Evolutionary conservation across 108 stramenopile species (phyloP), one percentile per base, ranked within the genome.

Genomic region (Pinguiococcus pyrenoidosus): DNA sequence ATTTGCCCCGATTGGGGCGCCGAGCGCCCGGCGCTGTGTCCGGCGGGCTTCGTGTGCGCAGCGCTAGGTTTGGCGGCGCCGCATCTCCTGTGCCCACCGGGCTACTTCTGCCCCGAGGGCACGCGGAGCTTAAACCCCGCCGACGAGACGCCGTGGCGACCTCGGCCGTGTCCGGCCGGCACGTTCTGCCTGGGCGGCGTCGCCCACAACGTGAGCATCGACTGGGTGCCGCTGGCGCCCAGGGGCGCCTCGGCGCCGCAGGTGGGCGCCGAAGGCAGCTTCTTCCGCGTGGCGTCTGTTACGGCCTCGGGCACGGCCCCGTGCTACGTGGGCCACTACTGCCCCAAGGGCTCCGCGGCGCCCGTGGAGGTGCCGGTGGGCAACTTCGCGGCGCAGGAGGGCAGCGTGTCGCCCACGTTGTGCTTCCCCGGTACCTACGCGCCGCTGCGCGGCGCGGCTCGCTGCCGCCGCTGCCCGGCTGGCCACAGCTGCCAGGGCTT

Each of bases 351-450:
- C 8, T 56, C 66, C 2, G 29, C 51, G 25, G 62, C 58, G 38
- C 85, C 85, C 14, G 50, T 72, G 2, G 51, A 69, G 42, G 73
- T 71, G 20, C 83, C 83, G 4, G 45, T 75, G 9, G 85, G 85
- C 5, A 73, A 74, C 7, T 82, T 76, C 52, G 57, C 78, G 8
- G 49, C 75, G 1, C 61, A 51, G 9, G 59, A 53, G n/a, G 70
- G 81, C 4, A 70, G 64, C 6, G 78, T 84, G 27, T 77, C 78
- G 3, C 78, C 80, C 32, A 79, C 73, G 41, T 51, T 84, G 22
- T 87, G 85, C 60, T 81, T 79, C 39, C 85, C 85, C 6, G 83
- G 82, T 6, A 84, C 77, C n/a, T 87, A 78, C 42, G 80, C 85
- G 4, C 77, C 85, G 0, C 51, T 78, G 3, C 44, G 51, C 17